Evolutionary conservation across 352 stramenopile species (phyloP).

Genomic region (Globisporangium acanthophoron): DNA sequence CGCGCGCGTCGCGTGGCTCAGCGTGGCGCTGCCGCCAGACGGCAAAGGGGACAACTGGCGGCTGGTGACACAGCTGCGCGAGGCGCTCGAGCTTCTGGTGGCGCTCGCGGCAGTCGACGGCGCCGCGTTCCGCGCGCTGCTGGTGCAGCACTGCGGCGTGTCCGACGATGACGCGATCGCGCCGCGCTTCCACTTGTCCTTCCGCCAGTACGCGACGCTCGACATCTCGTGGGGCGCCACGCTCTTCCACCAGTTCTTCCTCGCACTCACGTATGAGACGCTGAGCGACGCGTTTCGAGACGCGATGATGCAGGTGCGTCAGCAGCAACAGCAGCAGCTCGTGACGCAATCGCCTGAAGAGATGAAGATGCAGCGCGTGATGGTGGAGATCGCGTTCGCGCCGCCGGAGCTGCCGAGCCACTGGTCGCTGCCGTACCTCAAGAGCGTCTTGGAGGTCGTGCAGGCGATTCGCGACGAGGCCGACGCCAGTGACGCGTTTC

Average conservation of each 20-base stretch:
- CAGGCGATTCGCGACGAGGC: slow-evolving; percentile 12
- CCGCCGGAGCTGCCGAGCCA: slow-evolving; percentile 8
- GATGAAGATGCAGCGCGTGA: background rate
- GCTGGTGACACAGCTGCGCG: slow-evolving; percentile 3
- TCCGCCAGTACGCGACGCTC: slow-evolving; percentile 11
- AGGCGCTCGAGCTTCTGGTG: slow-evolving; percentile 21
- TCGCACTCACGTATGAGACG: slow-evolving; percentile 6
- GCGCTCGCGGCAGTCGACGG: slow-evolving; percentile 12
- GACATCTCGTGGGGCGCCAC: slow-evolving; percentile 14
- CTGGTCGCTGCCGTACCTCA: slow-evolving; percentile 12
- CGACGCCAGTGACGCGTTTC: slow-evolving; percentile 7
- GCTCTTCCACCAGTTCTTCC: slow-evolving; percentile 17
- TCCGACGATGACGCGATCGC: background rate
- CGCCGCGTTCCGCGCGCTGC: slow-evolving; percentile 4
- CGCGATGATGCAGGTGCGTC: slow-evolving; percentile 3
- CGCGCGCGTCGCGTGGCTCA: background rate
- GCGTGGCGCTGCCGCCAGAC: background rate
- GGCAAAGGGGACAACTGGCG: background rate
- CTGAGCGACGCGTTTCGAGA: slow-evolving; percentile 9
- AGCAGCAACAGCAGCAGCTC: background rate
- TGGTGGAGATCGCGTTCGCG: slow-evolving; percentile 11
- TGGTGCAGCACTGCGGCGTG: slow-evolving; percentile 2
- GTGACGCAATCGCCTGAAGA: background rate
- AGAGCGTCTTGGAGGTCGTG: slow-evolving; percentile 13
- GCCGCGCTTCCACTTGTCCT: slow-evolving; percentile 11